A percentile compares a stretch with the other conserved stretches of the same genome.
phyloP scores from a whole-genome alignment of 345 rosid species.

The Leavenworthia alabamica region DNA sequence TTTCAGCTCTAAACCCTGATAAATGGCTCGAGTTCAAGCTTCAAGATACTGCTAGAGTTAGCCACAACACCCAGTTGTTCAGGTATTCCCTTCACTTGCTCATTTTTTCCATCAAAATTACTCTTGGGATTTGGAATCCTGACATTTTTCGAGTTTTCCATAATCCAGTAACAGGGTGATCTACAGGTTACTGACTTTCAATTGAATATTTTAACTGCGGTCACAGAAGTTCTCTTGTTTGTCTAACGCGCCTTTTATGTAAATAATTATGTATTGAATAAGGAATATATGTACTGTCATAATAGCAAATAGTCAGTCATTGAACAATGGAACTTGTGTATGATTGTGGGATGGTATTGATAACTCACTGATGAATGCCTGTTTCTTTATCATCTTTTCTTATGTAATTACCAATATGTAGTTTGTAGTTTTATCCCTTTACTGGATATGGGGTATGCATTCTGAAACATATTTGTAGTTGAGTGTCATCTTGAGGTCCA shows the following conservation, averaged over 20 bases:
- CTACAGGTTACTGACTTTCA: background rate
- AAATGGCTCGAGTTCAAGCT: constrained; percentile 93
- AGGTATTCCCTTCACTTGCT: constrained; percentile 41
- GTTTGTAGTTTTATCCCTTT: background rate
- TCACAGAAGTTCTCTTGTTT: background rate
- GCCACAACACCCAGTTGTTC: constrained; percentile 80
- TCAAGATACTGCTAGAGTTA: constrained; percentile 89
- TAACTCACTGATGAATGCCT: background rate
- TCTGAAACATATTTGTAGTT: background rate
- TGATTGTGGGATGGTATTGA: background rate
- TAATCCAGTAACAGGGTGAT: background rate
- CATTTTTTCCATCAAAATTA: too few species aligned
- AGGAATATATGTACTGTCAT: background rate
- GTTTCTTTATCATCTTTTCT: background rate
- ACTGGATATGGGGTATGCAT: background rate
- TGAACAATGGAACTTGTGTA: background rate
- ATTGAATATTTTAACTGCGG: background rate
- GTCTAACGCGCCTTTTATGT: background rate
- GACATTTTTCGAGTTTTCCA: background rate
- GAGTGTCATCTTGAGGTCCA: background rate
- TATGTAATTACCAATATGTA: background rate
- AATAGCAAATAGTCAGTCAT: background rate
- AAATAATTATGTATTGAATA: background rate
- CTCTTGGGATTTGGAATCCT: background rate
- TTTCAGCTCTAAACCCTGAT: constrained; percentile 76